Evolutionary conservation across 768 basidiomycete species (phyloP).

Genomic region (Phaffia australis): DNA sequence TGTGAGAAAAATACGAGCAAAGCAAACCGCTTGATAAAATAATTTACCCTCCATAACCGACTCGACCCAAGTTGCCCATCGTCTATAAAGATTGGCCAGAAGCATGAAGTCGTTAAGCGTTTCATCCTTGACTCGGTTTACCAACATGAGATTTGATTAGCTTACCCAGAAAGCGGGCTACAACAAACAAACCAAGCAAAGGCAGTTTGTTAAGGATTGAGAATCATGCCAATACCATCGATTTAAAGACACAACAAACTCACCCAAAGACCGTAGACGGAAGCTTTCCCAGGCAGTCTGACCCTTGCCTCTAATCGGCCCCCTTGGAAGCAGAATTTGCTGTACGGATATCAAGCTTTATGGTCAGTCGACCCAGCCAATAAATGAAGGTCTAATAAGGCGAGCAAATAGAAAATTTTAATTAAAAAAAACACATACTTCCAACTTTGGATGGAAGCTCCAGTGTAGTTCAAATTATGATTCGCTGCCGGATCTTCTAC

Average conservation of each 20-base stretch:
- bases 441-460: not conserved
- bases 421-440: not conserved
- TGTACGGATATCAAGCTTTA: constrained; percentile 38
- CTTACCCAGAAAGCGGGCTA: not conserved
- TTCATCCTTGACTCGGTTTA: not conserved
- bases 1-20: not conserved
- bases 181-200: not conserved
- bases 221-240: constrained; percentile 61
- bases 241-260: constrained; percentile 12
- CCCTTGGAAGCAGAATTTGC: constrained; percentile 91
- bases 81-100: constrained; percentile 44
- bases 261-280: constrained; percentile 46
- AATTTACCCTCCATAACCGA: constrained; percentile 46
- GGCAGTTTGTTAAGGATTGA: not conserved
- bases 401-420: not conserved
- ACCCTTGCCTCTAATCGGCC: constrained; percentile 63
- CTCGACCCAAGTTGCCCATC: constrained; percentile 72
- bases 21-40: not conserved
- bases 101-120: not conserved
- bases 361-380: constrained; percentile 29
- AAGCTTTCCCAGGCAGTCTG: constrained; percentile 56
- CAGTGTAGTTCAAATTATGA: constrained; percentile 62
- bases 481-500: constrained; percentile 43
- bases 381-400: not conserved
- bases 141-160: too few species aligned